Base-by-base conservation (phyloP, 805 yeast species). In the Kuraishia molischiana region DNA sequence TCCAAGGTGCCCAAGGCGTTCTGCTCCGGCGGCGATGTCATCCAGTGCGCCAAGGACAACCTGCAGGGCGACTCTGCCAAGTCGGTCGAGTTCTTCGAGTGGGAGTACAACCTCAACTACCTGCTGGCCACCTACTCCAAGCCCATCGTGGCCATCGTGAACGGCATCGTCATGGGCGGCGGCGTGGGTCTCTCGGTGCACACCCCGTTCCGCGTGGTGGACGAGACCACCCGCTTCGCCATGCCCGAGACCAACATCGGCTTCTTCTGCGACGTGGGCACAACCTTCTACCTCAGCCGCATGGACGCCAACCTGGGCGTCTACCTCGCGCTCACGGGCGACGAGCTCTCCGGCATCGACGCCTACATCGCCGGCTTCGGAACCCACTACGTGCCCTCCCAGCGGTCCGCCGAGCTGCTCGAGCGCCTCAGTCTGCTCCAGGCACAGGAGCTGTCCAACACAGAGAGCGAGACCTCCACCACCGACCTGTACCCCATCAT, bases 161-260 rank as follows among this genome's bases (percentile, higher is more conserved):
- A 92, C 53, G 97, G 97, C 18, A 85, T 90, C 49, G 85, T 90
- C 20, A 86, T 92, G 95, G 98, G 97, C 39, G 97, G 97, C 37
- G 97, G 97, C 49, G 95, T 87, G 32, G 97, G 98, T 4, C 64
- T 92, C 33, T 70, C 90, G 1, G 81, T 85, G 31, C 97, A 92
- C 60, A 80, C 85, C 10, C 90, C 96, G 3, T 90, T 90, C 67
- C 76, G 97, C 53, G 65, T 92, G 29, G 95, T 94, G n/a, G 84
- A 95, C 31, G 97, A 90, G 50, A 72, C 74, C 50, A 89, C 97
- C 9, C 72, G 79, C 55, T 73, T 87, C 63, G 95, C 97, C 44
- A 92, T 92, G 98, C 97, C 98, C 6, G 97, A 92, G 61, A 83
- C 94, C 69, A 87, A 85, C 52, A 92, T 92, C 56, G 98, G 98